phyloP scores from a whole-genome alignment of 345 rosid species.

The Atalantia buxifolia region DNA sequence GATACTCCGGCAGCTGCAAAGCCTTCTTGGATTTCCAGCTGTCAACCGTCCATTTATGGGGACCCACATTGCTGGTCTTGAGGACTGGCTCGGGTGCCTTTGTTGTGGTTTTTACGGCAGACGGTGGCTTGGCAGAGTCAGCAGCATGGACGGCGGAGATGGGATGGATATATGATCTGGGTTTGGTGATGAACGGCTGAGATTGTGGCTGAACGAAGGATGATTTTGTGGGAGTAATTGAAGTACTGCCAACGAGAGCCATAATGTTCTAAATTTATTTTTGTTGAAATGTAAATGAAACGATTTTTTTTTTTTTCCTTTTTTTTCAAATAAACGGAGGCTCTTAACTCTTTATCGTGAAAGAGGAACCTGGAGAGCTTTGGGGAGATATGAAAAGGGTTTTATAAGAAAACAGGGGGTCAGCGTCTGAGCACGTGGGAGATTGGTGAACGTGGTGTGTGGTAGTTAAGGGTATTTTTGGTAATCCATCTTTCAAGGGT shows the following conservation, averaged over 20 bases:
- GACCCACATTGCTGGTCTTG: conserved; percentile 9
- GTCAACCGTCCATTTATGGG: conserved; percentile 47
- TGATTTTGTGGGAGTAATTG: conserved; percentile 30
- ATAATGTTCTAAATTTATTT: not conserved
- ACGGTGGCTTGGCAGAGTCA: conserved; percentile 34
- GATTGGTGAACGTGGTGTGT: conserved; percentile 8
- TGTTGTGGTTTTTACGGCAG: conserved; percentile 14
- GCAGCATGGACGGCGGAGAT: conserved; percentile 58
- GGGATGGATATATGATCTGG: conserved; percentile 26
- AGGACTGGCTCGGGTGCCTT: not conserved
- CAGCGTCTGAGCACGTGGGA: not conserved
- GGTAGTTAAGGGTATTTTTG: conserved; percentile 22
- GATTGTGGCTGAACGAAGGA: conserved; percentile 22
- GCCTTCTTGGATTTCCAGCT: conserved; percentile 68
- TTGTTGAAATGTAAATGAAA: not conserved
- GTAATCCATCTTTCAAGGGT: not conserved
- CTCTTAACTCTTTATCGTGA: not conserved
- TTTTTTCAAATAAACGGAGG: not conserved
- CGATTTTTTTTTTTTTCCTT: not conserved
- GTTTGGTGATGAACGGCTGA: conserved; percentile 11
- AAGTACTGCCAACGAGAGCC: conserved; percentile 33
- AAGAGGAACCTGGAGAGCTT: conserved; percentile 13
- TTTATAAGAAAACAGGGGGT: conserved; percentile 7
- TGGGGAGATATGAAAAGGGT: not conserved
- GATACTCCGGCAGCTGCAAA: conserved; percentile 60